Evolutionary conservation across 2,329 filamentous ascomycete genomes (phyloP), one percentile per base, ranked within the genome.

Genomic region (Magnaporthiopsis poae): DNA sequence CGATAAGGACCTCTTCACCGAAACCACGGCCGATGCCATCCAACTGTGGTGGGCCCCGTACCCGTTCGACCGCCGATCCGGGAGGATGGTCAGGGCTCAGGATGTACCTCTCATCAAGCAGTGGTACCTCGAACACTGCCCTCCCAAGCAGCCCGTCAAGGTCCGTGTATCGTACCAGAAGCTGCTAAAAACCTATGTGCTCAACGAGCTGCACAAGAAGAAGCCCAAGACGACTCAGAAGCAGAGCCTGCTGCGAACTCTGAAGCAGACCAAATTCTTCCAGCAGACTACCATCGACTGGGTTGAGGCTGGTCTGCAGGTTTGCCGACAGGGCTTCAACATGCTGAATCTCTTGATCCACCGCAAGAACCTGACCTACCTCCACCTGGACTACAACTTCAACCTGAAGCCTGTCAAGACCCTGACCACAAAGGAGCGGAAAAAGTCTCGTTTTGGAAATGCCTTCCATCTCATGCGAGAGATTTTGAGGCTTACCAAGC

Each of bases 341-440:
- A 99, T 99, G 94, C 82, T 99, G 68, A 99, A 99, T 74, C 82
- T 99, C 65, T 82, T 99, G 71, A 99, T 99, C 71, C 95, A 99
- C 75, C 90, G 95, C 73, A 99, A 99, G 83, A 99, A 99, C 77
- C 80, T 99, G 72, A 99, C 95, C 0, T 99, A 99, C 75, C 85
- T 99, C 66, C 96, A 99, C 82, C 87, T 99, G 66, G 95, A 99
- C 75, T 99, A 98, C 82, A 99, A 99, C 79, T 99, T 99, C 83
- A 99, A 99, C 78, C 75, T 99, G 77, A 99, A 99, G 82, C 95
- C 95, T 3, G 95, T 99, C 76, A 99, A 99, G 83, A 99, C 95
- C 0, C 79, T 99, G 71, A 99, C 95, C 0, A 99, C 95, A 39
- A 99, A 99, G 78, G 95, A 99, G 82, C 90, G 95, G 72, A 99